Base-by-base conservation (phyloP, 306 rosid genomes). In the Albizia julibrissin region DNA sequence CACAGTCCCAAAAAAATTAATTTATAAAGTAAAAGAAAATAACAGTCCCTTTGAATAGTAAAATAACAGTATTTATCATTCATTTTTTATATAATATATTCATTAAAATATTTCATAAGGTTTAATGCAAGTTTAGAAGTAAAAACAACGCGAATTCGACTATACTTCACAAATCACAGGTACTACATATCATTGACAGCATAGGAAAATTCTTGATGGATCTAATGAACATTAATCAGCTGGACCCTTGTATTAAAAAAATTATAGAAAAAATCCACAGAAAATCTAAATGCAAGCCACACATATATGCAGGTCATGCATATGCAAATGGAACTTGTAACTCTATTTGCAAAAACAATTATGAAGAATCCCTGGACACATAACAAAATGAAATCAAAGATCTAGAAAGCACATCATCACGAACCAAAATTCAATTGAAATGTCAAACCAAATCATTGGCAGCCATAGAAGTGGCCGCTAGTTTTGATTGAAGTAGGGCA, bases 351-450 rank as follows among this genome's bases (percentile, higher is more conserved):
- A 37, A 8, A 47, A 26, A 11, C n/a, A 21, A 34, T 10, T 40
- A 21, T 18, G 42, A 34, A 74, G 33, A 42, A 54, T 74, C 33
- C 77, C 21, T 16, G 18, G 77, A 72, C 40, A 29, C 37, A 13
- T 37, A 72, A 26, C n/a, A 44, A 18, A 26, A 27, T 44, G 76
- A 72, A 70, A 70, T 43, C 37, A 22, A 29, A 12, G 21, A 4
- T 40, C 74, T 4, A 58, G 64, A 58, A 58, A 58, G 64, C 54
- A 69, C 77, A 49, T 73, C 22, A 74, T 5, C 65, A 74, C 22
- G 46, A 50, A 10, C 6, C 44, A 18, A 19, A 26, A 72, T 21
- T 72, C 77, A 50, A 50, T 33, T 49, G 24, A 40, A 50, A 31
- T 14, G 29, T 72, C 16, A 72, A 49, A 72, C 13, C 62, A 47